Conservation (phyloP, 345 rosid species). For the Clarkia xantiana region DNA sequence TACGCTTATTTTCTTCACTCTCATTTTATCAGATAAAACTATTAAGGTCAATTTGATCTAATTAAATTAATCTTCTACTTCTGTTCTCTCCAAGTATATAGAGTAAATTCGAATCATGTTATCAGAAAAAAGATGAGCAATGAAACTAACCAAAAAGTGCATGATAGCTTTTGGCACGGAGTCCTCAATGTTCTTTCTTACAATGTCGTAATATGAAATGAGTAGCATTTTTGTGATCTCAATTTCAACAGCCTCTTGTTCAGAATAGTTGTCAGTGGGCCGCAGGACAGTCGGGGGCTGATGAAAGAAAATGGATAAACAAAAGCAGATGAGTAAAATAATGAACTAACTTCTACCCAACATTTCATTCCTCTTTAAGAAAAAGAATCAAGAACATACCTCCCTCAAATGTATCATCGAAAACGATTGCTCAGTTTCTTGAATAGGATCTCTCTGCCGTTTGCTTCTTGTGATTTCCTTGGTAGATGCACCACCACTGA, state of each 20-base stretch:
- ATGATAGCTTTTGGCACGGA: slow-evolving; percentile 85
- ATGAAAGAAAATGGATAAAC: neutral
- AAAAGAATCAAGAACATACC: slow-evolving; percentile 20
- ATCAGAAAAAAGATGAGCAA: neutral
- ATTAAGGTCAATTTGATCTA: no score
- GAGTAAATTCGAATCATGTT: no score
- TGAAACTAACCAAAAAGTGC: slow-evolving; percentile 70
- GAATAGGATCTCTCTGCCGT: slow-evolving; percentile 39
- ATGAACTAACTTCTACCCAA: neutral
- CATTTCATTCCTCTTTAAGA: no score
- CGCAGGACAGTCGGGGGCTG: slow-evolving; percentile 87
- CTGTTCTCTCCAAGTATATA: no score
- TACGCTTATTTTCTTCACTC: no score
- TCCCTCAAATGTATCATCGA: slow-evolving; percentile 76
- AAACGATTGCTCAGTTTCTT: slow-evolving; percentile 31
- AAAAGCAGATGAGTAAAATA: neutral
- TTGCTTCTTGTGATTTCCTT: slow-evolving; percentile 45
- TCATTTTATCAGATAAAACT: no score
- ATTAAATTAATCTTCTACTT: no score
- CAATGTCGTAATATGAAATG: slow-evolving; percentile 87
- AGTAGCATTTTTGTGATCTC: slow-evolving; percentile 64
- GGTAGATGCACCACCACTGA: slow-evolving; percentile 50
- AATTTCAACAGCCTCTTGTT: slow-evolving; percentile 70
- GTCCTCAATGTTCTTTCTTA: slow-evolving; percentile 85
- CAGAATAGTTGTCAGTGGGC: slow-evolving; percentile 76